Evolutionary conservation across 345 rosid species (phyloP).

Genomic region (Murraya paniculata): DNA sequence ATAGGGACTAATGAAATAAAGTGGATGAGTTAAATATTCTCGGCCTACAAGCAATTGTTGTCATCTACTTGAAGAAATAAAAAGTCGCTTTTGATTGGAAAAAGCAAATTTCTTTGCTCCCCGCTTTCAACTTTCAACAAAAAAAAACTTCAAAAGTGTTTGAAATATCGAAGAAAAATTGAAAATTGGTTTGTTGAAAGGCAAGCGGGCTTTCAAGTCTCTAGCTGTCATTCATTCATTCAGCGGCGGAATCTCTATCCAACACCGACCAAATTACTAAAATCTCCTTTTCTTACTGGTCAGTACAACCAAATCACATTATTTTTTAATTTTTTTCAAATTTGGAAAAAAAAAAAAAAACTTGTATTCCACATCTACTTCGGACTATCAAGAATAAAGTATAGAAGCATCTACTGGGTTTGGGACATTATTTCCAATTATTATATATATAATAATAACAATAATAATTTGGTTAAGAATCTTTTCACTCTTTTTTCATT

Average conservation of each 20-base stretch:
- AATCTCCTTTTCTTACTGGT: background rate
- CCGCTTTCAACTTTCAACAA: background rate
- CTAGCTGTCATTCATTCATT: background rate
- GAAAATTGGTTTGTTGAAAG: background rate
- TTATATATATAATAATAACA: too few species aligned
- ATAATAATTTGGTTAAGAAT: background rate
- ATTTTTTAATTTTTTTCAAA: too few species aligned
- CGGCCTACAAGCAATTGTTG: too few species aligned
- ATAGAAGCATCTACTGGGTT: background rate
- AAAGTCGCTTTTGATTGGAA: conserved; percentile 3
- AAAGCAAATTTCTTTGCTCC: background rate
- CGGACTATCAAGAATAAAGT: background rate
- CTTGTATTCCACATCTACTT: background rate
- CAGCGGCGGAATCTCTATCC: background rate
- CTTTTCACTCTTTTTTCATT: background rate
- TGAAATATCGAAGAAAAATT: background rate
- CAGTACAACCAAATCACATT: background rate
- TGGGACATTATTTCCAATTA: background rate
- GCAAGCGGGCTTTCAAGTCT: background rate
- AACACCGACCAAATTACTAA: background rate
- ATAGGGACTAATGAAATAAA: too few species aligned
- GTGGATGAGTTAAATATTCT: too few species aligned
- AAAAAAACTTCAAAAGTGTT: background rate
- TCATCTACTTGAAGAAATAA: background rate
- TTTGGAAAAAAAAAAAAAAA: too few species aligned